Conservation (phyloP, 352 stramenopile species). For the Globisporangium radiosum region DNA sequence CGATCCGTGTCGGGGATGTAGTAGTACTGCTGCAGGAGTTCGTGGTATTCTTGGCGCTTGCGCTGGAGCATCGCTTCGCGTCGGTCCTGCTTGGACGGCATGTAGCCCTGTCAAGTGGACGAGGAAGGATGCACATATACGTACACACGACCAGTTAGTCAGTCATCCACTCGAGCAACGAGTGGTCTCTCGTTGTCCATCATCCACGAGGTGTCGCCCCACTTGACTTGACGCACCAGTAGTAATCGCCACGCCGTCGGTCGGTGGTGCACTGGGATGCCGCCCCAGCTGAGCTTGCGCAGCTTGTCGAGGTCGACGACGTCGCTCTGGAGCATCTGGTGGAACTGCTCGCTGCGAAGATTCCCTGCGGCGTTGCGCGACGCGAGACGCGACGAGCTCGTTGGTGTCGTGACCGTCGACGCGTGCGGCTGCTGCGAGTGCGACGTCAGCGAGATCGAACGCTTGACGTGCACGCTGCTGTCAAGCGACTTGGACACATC, state of each 20-base stretch:
- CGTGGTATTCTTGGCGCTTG: slow-evolving; percentile 95
- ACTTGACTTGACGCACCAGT: slow-evolving; percentile 46
- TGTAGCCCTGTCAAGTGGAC: slow-evolving; percentile 70
- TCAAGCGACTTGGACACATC: slow-evolving; percentile 21
- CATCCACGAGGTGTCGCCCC: no score
- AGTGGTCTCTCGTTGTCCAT: no score
- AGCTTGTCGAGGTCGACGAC: slow-evolving; percentile 89
- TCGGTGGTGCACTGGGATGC: slow-evolving; percentile 80
- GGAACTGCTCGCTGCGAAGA: slow-evolving; percentile 70
- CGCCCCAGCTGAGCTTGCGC: slow-evolving; percentile 88
- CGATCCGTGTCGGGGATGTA: slow-evolving; percentile 94
- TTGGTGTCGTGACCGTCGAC: not conserved
- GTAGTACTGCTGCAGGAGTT: slow-evolving; percentile 95
- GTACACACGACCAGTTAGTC: no score
- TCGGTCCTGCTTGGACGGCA: slow-evolving; percentile 93
- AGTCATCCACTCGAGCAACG: no score
- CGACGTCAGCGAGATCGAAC: slow-evolving; percentile 2
- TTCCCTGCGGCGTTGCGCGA: slow-evolving; percentile 65
- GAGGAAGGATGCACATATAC: not conserved
- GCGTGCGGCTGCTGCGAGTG: not conserved
- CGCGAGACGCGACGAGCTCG: slow-evolving; percentile 10
- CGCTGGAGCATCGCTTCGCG: slow-evolving; percentile 87
- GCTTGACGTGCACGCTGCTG: slow-evolving; percentile 8
- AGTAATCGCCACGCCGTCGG: slow-evolving; percentile 95
- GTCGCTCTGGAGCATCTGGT: slow-evolving; percentile 56